Percentiles rank a stretch among this genome's conserved stretches.
These are phyloP conservation scores for Hylodesmum podocarpum DNA, from an alignment of 306 rosid genomes.

Conservation along the genomic window DNA sequence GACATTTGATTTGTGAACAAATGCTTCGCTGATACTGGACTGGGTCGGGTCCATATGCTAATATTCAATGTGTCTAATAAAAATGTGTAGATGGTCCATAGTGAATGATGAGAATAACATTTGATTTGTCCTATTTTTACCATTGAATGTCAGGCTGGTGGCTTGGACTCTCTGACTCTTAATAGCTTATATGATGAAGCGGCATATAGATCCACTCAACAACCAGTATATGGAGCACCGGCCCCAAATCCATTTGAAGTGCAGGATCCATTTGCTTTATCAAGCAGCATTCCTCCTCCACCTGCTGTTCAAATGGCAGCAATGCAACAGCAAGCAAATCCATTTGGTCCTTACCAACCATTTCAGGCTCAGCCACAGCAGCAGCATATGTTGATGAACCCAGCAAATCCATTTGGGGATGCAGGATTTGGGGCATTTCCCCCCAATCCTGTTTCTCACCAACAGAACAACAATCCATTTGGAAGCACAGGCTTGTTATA, in stretches of 20 bases:
- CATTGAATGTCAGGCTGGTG: conserved; percentile 76
- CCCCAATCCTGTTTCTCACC: conserved; percentile 53
- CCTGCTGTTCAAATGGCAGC: conserved; percentile 71
- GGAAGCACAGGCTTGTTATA: conserved; percentile 88
- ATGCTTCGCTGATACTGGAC: not conserved
- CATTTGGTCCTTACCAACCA: conserved; percentile 83
- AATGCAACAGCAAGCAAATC: conserved; percentile 73
- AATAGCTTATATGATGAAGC: conserved; percentile 87
- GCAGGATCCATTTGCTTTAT: conserved; percentile 82
- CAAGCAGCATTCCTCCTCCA: conserved; percentile 66
- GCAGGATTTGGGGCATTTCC: conserved; percentile 76
- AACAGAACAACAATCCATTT: conserved; percentile 80
- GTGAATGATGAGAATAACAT: conserved; percentile 3
- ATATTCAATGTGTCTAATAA: not conserved
- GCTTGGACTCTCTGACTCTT: conserved; percentile 90
- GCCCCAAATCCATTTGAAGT: conserved; percentile 95
- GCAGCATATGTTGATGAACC: conserved; percentile 66
- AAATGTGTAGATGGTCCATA: not conserved
- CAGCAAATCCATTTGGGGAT: conserved; percentile 90
- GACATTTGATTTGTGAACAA: not conserved
- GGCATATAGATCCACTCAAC: conserved; percentile 82
- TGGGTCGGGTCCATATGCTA: not conserved
- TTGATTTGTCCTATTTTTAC: conserved; percentile 8
- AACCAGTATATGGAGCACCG: conserved; percentile 85
- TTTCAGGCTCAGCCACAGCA: conserved; percentile 49